Conservation (phyloP, 2,329 filamentous ascomycete genomes). For the Diaporthe helianthi region DNA sequence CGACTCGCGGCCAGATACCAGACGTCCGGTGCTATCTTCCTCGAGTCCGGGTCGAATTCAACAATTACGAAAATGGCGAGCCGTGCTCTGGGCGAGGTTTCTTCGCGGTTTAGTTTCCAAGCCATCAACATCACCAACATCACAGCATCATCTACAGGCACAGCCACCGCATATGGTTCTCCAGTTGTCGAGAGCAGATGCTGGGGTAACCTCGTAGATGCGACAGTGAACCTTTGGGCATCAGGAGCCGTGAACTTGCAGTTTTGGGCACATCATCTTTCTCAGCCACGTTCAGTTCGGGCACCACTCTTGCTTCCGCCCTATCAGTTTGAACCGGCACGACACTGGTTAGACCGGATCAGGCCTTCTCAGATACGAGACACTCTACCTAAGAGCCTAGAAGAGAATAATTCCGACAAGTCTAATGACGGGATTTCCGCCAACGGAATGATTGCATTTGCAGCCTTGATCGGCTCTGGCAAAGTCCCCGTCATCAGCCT, state of each 20-base stretch:
- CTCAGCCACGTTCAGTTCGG: not conserved
- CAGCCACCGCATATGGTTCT: too few relatives aligned
- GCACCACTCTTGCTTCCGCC: not conserved
- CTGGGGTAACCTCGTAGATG: not conserved
- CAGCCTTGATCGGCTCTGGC: not conserved
- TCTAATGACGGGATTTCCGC: too few relatives aligned
- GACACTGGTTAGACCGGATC: not conserved
- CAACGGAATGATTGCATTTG: not conserved
- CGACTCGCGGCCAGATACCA: conserved; percentile 29
- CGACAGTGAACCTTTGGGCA: not conserved
- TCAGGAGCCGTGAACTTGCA: not conserved
- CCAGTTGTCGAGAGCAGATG: not conserved
- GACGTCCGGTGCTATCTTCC: conserved; percentile 40
- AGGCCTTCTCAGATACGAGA: not conserved
- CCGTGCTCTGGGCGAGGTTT: conserved; percentile 34
- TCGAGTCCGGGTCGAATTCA: conserved; percentile 52
- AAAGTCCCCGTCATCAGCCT: too few relatives aligned
- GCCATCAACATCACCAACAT: conserved; percentile 39
- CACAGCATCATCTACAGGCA: conserved; percentile 43
- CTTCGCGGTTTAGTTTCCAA: conserved; percentile 38
- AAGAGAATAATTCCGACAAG: too few relatives aligned
- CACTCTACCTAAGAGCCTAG: too few relatives aligned
- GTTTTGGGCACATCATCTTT: not conserved
- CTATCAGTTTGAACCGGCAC: not conserved
- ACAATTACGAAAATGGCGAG: conserved; percentile 45